These are phyloP conservation scores for Asterophora lycoperdoides DNA, from an alignment of 768 basidiomycete species.

Conservation along the genomic window DNA sequence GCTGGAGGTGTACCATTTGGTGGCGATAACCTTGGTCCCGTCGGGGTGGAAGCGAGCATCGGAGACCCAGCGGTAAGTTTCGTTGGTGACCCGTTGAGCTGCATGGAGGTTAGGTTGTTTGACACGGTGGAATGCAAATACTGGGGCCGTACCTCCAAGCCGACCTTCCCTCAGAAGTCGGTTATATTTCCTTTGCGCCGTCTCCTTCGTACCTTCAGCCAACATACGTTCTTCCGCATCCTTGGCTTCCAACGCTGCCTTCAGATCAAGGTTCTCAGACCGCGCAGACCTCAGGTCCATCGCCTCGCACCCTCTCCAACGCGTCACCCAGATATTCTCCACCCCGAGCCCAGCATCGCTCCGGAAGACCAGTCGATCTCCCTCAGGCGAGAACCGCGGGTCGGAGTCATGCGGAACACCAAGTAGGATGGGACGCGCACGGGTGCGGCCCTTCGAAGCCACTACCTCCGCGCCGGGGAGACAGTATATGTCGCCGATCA, in stretches of 20 bases:
- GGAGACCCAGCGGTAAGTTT: constrained; percentile 68
- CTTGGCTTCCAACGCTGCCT: constrained; percentile 31
- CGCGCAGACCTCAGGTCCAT: constrained; percentile 46
- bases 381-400: constrained; percentile 67
- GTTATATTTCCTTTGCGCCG: constrained; percentile 38
- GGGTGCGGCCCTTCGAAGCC: constrained; percentile 18
- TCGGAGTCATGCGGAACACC: constrained; percentile 71
- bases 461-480: constrained; percentile 41
- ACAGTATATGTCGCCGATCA: constrained; percentile 73
- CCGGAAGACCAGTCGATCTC: constrained; percentile 59
- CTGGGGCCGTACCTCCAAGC: constrained; percentile 30
- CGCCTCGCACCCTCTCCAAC: constrained; percentile 61
- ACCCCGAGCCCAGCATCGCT: constrained; percentile 71
- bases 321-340: constrained; percentile 70
- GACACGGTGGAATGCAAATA: background rate
- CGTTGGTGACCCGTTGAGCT: constrained; percentile 60
- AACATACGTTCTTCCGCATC: constrained; percentile 44
- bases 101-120: background rate
- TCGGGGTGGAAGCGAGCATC: constrained; percentile 71
- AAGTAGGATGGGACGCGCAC: constrained; percentile 54
- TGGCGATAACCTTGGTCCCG: constrained; percentile 59
- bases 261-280: constrained; percentile 27
- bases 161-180: constrained; percentile 59
- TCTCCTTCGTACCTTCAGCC: constrained; percentile 48
- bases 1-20: constrained; percentile 69